These are phyloP conservation scores for Mortierella sp. DNA, from an alignment of 371 early-diverging fungal genomes.

Conservation along the genomic window DNA sequence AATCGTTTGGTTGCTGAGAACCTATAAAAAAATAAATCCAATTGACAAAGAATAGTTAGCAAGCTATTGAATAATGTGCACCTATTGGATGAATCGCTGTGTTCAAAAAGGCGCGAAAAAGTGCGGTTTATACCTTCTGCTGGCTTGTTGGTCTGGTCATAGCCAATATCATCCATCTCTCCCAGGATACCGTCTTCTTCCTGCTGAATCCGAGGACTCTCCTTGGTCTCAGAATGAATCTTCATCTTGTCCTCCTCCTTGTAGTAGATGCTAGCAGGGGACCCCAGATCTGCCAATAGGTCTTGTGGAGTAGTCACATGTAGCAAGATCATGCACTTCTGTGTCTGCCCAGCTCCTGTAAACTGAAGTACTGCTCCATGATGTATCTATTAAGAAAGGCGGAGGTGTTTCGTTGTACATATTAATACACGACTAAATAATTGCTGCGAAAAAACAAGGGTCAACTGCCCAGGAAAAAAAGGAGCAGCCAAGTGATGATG, in stretches of 20 bases:
- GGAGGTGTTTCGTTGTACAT: background rate
- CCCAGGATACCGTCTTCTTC: slow-evolving; percentile 44
- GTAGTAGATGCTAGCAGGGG: slow-evolving; percentile 72
- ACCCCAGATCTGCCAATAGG: slow-evolving; percentile 78
- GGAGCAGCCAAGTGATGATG: background rate
- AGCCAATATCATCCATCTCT: slow-evolving; percentile 52
- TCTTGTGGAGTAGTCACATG: slow-evolving; percentile 75
- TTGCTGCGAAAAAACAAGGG: background rate
- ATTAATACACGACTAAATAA: background rate
- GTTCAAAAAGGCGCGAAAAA: background rate
- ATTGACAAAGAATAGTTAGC: background rate
- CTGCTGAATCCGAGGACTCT: slow-evolving; percentile 23
- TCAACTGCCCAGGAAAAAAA: background rate
- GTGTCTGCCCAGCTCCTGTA: slow-evolving; percentile 33
- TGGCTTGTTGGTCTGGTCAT: slow-evolving; percentile 32
- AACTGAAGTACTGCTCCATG: slow-evolving; percentile 46
- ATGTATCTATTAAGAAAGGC: slow-evolving; percentile 33
- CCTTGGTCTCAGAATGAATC: slow-evolving; percentile 68
- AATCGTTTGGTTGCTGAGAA: slow-evolving; percentile 68
- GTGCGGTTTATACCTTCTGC: slow-evolving; percentile 31
- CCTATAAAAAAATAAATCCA: slow-evolving; percentile 13
- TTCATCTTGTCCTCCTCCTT: slow-evolving; percentile 85
- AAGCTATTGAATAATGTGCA: background rate
- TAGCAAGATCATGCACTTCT: slow-evolving; percentile 59
- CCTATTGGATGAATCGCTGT: background rate